A percentile compares a stretch with the other conserved stretches of the same genome.
These are phyloP conservation scores for Eleusine indica DNA, from an alignment of 176 grass and related monocot genomes.

Conservation along the genomic window DNA sequence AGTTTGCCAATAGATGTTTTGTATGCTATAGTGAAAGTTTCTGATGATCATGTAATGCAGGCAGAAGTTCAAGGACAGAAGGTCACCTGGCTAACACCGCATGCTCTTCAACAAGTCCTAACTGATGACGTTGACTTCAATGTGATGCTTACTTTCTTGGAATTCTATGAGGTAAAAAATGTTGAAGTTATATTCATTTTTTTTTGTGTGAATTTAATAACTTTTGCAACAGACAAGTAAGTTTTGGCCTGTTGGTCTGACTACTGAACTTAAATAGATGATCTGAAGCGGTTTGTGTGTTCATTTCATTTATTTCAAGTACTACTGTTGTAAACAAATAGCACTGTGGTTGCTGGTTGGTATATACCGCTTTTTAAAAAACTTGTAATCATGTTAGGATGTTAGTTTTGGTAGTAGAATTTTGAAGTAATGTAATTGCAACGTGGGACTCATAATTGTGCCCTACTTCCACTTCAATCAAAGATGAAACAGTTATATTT, in stretches of 20 bases:
- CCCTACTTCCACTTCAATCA: background rate
- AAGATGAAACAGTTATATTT: background rate
- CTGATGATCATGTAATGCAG: slow-evolving; percentile 46
- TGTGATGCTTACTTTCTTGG: slow-evolving; percentile 97
- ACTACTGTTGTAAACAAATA: background rate
- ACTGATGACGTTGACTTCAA: slow-evolving; percentile 94
- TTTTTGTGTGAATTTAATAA: slow-evolving; percentile 25
- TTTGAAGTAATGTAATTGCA: background rate
- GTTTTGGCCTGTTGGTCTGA: background rate
- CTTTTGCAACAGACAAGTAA: slow-evolving; percentile 9
- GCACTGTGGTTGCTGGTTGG: background rate
- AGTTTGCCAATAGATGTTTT: background rate
- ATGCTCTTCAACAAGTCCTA: slow-evolving; percentile 94
- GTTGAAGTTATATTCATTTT: background rate
- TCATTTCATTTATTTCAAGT: background rate
- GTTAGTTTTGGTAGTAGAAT: background rate
- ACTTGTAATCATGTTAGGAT: background rate
- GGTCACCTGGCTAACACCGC: slow-evolving; percentile 96
- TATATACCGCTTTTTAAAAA: background rate
- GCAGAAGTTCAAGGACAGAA: slow-evolving; percentile 98
- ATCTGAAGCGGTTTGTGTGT: slow-evolving; percentile 2
- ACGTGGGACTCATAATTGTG: background rate
- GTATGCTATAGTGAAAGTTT: slow-evolving; percentile 13
- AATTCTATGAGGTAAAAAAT: slow-evolving; percentile 85
- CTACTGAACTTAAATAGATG: background rate